A percentile compares a stretch with the other conserved stretches of the same genome.
Conservation (phyloP, 495 filamentous ascomycete species). For the Annulohypoxylon stygium region DNA sequence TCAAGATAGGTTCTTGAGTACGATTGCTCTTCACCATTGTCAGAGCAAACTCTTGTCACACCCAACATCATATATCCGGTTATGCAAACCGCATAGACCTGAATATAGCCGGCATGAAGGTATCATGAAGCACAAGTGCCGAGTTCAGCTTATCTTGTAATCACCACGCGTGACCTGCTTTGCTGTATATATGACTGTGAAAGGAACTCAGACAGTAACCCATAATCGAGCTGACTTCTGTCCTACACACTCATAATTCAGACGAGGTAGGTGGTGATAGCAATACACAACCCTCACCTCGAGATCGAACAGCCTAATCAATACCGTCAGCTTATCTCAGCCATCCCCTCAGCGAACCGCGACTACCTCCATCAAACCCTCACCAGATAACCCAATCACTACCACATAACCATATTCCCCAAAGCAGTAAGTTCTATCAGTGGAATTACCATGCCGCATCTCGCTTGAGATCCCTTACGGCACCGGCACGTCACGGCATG, state of each 20-base stretch:
- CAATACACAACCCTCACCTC: neutral
- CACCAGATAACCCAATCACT: neutral
- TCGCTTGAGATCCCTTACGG: neutral
- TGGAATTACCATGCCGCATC: neutral
- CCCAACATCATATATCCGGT: too few relatives aligned
- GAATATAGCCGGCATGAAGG: neutral
- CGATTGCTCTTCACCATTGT: too few relatives aligned
- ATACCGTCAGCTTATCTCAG: conserved; percentile 3
- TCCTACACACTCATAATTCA: neutral
- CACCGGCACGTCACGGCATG: neutral
- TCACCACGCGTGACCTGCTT: neutral
- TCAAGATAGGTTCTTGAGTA: too few relatives aligned
- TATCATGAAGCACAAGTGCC: neutral
- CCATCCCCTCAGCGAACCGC: neutral
- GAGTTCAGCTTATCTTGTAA: neutral
- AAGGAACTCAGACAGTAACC: neutral
- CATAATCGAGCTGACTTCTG: neutral
- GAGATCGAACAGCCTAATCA: neutral
- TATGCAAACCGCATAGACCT: neutral
- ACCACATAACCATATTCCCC: neutral
- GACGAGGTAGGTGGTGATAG: neutral
- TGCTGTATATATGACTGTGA: neutral
- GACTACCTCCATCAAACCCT: neutral
- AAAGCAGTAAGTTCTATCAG: neutral
- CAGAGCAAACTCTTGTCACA: too few relatives aligned